Percentiles rank a stretch among this genome's conserved stretches.
These are phyloP conservation scores for Populus davidiana DNA, from an alignment of 345 rosid species.

Conservation along the genomic window DNA sequence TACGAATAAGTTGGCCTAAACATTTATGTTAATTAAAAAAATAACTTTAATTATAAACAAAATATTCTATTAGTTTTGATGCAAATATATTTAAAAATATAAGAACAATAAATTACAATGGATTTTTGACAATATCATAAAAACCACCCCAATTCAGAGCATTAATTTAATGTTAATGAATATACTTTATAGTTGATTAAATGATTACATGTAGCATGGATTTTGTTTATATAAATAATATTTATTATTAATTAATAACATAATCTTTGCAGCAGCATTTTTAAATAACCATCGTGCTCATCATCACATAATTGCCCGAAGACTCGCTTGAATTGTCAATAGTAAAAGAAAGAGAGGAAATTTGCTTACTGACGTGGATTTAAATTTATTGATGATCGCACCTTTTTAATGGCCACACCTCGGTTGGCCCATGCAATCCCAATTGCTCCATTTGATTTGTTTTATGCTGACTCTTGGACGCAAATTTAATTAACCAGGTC, in stretches of 20 bases:
- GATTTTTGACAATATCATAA: too few relatives aligned
- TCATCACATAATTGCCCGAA: constrained; percentile 1
- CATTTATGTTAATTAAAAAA: too few relatives aligned
- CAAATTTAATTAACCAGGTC: too few relatives aligned
- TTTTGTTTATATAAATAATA: too few relatives aligned
- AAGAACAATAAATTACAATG: too few relatives aligned
- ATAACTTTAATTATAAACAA: too few relatives aligned
- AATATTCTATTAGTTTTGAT: too few relatives aligned
- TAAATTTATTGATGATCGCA: not conserved
- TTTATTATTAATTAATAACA: not conserved
- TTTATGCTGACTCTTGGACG: not conserved
- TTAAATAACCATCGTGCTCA: not conserved
- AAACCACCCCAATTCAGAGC: too few relatives aligned
- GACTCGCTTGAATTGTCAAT: not conserved
- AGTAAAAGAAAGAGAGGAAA: not conserved
- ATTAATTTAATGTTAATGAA: too few relatives aligned
- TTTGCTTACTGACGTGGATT: not conserved
- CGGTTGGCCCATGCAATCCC: not conserved
- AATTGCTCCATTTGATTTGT: not conserved
- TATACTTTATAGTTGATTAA: too few relatives aligned
- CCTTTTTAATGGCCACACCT: not conserved
- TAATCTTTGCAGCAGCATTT: not conserved
- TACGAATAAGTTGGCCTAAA: rapidly evolving
- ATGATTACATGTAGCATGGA: too few relatives aligned
- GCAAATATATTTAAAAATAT: too few relatives aligned